Conservation (phyloP, 371 early-diverging fungal species). For the Gilbertella persicaria region DNA sequence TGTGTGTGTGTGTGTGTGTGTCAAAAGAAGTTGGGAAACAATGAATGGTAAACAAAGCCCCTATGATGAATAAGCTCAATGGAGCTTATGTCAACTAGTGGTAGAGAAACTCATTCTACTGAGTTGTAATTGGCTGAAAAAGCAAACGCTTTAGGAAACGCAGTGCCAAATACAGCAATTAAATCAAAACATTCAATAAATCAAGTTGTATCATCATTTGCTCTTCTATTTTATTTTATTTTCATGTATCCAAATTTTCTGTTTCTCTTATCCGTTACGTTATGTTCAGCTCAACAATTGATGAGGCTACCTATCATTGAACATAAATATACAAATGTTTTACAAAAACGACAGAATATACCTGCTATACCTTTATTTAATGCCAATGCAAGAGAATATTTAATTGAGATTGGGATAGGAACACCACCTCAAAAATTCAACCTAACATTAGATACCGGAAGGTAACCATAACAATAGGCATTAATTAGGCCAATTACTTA, state of each 20-base stretch:
- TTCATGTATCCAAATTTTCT: background rate
- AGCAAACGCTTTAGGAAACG: too few species aligned
- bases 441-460: slow-evolving; percentile 47
- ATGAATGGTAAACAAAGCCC: too few species aligned
- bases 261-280: background rate
- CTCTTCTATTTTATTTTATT: background rate
- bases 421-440: slow-evolving; percentile 39
- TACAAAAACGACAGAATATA: slow-evolving; percentile 10
- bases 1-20: too few species aligned
- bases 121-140: too few species aligned
- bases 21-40: too few species aligned
- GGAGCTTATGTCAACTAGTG: too few species aligned
- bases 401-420: slow-evolving; percentile 33
- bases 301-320: slow-evolving; percentile 9
- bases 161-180: background rate
- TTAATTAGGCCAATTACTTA: background rate
- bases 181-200: background rate
- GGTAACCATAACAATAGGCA: slow-evolving; percentile 21
- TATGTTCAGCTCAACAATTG: background rate
- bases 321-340: background rate
- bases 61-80: too few species aligned
- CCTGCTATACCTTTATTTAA: slow-evolving; percentile 27
- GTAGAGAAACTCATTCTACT: too few species aligned
- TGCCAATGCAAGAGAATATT: slow-evolving; percentile 31
- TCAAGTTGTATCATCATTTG: background rate